Evolutionary conservation across 331 rosid genomes (phyloP), one percentile per base, ranked within the genome.

Genomic region (Malus hybrid): DNA sequence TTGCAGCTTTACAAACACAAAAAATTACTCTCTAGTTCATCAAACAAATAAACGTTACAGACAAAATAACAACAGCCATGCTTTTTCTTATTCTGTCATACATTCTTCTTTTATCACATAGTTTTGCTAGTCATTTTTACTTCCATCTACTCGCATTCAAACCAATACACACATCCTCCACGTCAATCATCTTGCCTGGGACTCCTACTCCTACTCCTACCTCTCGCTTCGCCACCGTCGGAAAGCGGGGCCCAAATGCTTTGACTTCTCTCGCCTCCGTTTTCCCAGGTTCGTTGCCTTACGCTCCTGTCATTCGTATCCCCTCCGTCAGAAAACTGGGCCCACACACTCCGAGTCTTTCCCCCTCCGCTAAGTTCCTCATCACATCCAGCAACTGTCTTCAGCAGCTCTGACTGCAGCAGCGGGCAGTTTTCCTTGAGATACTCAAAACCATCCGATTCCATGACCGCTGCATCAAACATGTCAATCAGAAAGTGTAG

Each of bases 361-460:
- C 89, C 97, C 77, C 88, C 97, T 71, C 90, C 96, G 2, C 96
- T 91, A 59, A 81, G 81, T 80, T 85, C 98, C 80, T 90, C 98
- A 56, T 90, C 98, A 0, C 91, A 87, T 65, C 97, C 97, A 6
- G 98, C 98, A 68, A 93, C 94, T 5, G 92, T 93, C 89, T 93
- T 93, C 39, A 93, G 87, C 60, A 93, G 88, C 84, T 93, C 98
- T 8, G 98, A 93, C 89, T 93, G 98, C 75, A 91, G 85, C 85
- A 90, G 75, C 2, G 98, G 97, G 42, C 96, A 93, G 84, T 86
- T 82, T 57, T 93, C 98, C 90, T 93, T 93, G 68, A 93, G 97
- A 76, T 84, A 90, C 85, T 91, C 93, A 61, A 91, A 93, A 22
- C 98, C 97, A 65, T 93, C 97, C 6, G 97, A 87, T 78, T 89